Percentiles rank a stretch among this genome's conserved stretches.
These are phyloP conservation scores for Penicillium goetzii DNA, from an alignment of 495 filamentous ascomycete genomes.

Conservation along the genomic window DNA sequence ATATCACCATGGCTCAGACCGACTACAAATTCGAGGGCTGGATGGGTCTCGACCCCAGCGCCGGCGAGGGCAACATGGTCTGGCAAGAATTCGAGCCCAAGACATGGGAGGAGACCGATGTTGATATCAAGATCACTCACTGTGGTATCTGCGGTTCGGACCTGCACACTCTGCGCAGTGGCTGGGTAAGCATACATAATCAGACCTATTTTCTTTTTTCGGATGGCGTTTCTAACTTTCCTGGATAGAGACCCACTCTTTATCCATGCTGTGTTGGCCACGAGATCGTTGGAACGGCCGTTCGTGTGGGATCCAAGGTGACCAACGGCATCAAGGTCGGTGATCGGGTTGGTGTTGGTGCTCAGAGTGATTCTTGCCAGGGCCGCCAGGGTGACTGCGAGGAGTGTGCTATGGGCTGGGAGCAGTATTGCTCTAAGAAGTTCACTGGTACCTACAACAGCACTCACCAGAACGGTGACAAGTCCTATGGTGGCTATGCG, in stretches of 20 bases:
- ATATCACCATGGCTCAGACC: conserved; percentile 34
- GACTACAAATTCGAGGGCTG: conserved; percentile 80
- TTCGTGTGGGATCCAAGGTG: conserved; percentile 72
- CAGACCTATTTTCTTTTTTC: background rate
- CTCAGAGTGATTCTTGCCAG: conserved; percentile 73
- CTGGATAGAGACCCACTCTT: conserved; percentile 47
- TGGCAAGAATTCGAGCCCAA: conserved; percentile 82
- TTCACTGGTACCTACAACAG: conserved; percentile 54
- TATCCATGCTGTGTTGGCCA: conserved; percentile 82
- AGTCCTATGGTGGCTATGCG: conserved; percentile 71
- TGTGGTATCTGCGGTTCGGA: conserved; percentile 60
- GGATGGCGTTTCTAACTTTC: background rate
- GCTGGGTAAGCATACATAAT: conserved; percentile 57
- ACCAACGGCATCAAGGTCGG: conserved; percentile 70
- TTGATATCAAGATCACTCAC: conserved; percentile 55
- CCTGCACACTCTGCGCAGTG: conserved; percentile 72
- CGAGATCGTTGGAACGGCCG: conserved; percentile 79
- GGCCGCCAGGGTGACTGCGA: conserved; percentile 64
- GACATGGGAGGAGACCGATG: conserved; percentile 76
- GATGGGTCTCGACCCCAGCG: conserved; percentile 64
- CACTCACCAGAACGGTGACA: conserved; percentile 54
- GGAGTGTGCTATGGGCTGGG: conserved; percentile 64
- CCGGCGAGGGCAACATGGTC: conserved; percentile 75
- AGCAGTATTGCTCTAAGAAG: conserved; percentile 68
- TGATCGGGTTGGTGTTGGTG: conserved; percentile 89